Evolutionary conservation across 176 grass and related monocot genomes (phyloP).

Genomic region (Chrysopogon serrulatus): DNA sequence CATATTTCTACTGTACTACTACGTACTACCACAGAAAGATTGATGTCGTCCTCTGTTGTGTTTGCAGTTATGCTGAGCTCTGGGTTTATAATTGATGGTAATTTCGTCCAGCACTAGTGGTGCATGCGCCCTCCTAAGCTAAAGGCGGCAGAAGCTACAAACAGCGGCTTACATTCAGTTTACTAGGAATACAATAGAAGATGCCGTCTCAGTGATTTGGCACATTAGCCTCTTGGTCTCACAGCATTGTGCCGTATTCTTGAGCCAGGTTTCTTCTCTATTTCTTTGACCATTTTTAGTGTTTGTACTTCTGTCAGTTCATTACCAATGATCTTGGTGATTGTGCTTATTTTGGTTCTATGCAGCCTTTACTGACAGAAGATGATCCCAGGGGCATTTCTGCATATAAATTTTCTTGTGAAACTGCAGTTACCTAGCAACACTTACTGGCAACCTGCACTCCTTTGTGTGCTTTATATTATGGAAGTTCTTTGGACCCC

Average conservation of each 20-base stretch:
- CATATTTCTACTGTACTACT: not conserved
- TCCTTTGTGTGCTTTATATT: too few relatives aligned
- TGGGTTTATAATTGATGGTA: not conserved
- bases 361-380: not conserved
- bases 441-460: not conserved
- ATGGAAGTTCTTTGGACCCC: too few relatives aligned
- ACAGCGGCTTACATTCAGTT: not conserved
- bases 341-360: not conserved
- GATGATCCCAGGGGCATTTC: not conserved
- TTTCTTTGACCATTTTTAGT: not conserved
- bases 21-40: not conserved
- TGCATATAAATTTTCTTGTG: not conserved
- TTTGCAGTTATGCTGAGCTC: not conserved
- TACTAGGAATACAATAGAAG: not conserved
- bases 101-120: not conserved
- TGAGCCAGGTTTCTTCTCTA: not conserved
- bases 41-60: not conserved
- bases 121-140: not conserved
- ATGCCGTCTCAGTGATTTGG: not conserved
- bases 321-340: not conserved
- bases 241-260: not conserved
- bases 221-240: not conserved
- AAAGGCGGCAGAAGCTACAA: not conserved
- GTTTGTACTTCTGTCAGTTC: not conserved
- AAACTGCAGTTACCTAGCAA: not conserved